A percentile compares a stretch with the other conserved stretches of the same genome.
phyloP scores from a whole-genome alignment of 257 asterid species.

The Solanum clarkiae region DNA sequence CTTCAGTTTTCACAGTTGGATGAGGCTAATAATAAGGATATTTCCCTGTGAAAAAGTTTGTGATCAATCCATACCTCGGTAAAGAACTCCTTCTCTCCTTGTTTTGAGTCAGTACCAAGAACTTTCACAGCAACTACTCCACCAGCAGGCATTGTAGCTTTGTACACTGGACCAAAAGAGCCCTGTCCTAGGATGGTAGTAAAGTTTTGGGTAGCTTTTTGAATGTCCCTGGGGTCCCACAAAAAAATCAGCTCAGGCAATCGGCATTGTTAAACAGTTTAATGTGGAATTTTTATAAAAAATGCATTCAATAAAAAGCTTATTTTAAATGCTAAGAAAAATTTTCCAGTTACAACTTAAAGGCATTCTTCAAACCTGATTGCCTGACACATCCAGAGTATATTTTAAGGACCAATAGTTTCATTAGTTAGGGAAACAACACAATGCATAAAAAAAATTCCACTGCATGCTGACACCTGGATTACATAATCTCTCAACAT shows the following conservation, averaged over 20 bases:
- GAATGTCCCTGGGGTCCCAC: slow-evolving; percentile 62
- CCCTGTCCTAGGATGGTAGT: slow-evolving; percentile 88
- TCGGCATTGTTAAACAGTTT: not conserved
- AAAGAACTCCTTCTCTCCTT: slow-evolving; percentile 93
- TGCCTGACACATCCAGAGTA: not conserved
- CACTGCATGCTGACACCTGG: not conserved
- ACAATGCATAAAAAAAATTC: not conserved
- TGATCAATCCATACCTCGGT: slow-evolving; percentile 52
- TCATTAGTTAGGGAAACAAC: not conserved
- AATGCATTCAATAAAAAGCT: not conserved
- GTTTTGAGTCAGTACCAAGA: slow-evolving; percentile 91
- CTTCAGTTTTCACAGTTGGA: not conserved
- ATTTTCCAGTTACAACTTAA: not conserved
- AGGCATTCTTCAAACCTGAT: not conserved
- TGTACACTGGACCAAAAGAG: slow-evolving; percentile 94
- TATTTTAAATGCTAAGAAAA: not conserved
- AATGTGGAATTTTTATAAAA: not conserved
- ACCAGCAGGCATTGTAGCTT: slow-evolving; percentile 76
- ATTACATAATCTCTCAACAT: not conserved
- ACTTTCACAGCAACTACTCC: slow-evolving; percentile 90
- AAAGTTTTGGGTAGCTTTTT: slow-evolving; percentile 81
- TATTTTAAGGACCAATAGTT: not conserved
- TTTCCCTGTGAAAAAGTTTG: not conserved
- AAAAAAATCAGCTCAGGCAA: not conserved
- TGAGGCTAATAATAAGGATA: not conserved